Base-by-base conservation (phyloP, 129 eudicot genomes). In the Pulicaria dysenterica region DNA sequence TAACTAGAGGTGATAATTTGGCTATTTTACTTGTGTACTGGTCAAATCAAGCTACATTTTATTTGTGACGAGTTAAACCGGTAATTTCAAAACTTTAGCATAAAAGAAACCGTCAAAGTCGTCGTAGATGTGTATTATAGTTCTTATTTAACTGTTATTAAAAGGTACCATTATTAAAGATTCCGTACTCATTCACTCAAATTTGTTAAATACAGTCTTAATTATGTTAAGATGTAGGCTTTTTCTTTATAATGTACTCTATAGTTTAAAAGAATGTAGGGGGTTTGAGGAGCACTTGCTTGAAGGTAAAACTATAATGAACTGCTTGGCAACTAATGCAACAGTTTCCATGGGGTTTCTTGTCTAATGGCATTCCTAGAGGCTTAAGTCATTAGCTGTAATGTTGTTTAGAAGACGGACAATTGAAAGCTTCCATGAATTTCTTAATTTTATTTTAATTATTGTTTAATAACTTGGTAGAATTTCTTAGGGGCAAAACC, bases 331-430 rank as follows among this genome's bases (percentile, higher is more conserved):
- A 48, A 61, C 65, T 54, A 56, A 61, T 70, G 70, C 71, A 70
- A 77, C 58, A 61, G 82, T 43, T 61, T 77, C 77, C 58, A 69
- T 70, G 81, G 76, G 40, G 81, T 49, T 77, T 77, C 81, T 77
- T 24, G 64, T 17, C 81, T 71, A 77, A 61, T 61, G 65, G 76
- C 41, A 24, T 69, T 69, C 64, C 31, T n/a, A 68, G 69, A 77
- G 69, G 58, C 71, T 50, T 43, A 55, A 63, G 60, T 16, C 62
- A 53, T 78, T 78, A 78, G 77, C 82, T 78, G 82, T 78, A 70
- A 71, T 78, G 82, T 78, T 78, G 73, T 53, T 78, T 70, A 54
- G 47, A 42, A 53, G 17, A 67, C 42, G 51, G 73, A 78, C 82
- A 70, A 12, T 54, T 78, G 66, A 53, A 70, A 43, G 82, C 72